Evolutionary conservation across 768 basidiomycete species (phyloP).

Genomic region (Naganishia kalamii): DNA sequence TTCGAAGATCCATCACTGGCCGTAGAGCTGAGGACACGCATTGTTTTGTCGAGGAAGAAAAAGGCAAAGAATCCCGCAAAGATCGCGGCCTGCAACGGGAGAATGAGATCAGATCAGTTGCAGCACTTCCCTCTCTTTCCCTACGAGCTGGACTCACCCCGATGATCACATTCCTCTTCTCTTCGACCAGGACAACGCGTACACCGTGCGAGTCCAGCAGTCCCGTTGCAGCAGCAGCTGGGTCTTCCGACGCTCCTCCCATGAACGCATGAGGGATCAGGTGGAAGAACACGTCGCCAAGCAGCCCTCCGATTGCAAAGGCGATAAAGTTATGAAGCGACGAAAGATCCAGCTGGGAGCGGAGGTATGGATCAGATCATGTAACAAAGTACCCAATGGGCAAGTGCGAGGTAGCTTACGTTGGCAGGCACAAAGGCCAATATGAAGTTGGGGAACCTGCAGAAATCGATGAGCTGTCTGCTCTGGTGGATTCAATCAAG

Average conservation of each 20-base stretch:
- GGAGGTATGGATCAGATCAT: neutral
- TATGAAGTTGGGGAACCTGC: constrained; percentile 85
- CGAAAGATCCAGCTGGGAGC: constrained; percentile 64
- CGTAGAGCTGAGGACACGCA: constrained; percentile 68
- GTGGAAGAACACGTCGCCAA: constrained; percentile 88
- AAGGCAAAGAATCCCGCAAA: constrained; percentile 82
- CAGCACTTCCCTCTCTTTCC: neutral
- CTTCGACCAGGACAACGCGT: constrained; percentile 76
- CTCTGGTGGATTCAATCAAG: constrained; percentile 18
- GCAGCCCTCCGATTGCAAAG: constrained; percentile 85
- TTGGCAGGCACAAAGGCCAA: constrained; percentile 81
- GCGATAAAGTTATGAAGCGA: constrained; percentile 92
- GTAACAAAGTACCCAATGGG: neutral
- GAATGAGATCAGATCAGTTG: neutral
- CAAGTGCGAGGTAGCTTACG: neutral
- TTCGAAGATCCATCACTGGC: constrained; percentile 52
- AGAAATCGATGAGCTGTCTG: constrained; percentile 33
- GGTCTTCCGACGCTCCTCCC: constrained; percentile 68
- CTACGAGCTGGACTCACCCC: constrained; percentile 54
- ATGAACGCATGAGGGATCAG: constrained; percentile 86
- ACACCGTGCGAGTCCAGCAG: constrained; percentile 50
- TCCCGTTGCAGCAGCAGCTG: constrained; percentile 18
- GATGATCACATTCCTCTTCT: constrained; percentile 82
- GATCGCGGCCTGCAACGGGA: constrained; percentile 56
- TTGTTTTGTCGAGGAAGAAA: constrained; percentile 87